Base-by-base conservation (phyloP, 2,329 filamentous ascomycete genomes). In the Cladosporium phlei region DNA sequence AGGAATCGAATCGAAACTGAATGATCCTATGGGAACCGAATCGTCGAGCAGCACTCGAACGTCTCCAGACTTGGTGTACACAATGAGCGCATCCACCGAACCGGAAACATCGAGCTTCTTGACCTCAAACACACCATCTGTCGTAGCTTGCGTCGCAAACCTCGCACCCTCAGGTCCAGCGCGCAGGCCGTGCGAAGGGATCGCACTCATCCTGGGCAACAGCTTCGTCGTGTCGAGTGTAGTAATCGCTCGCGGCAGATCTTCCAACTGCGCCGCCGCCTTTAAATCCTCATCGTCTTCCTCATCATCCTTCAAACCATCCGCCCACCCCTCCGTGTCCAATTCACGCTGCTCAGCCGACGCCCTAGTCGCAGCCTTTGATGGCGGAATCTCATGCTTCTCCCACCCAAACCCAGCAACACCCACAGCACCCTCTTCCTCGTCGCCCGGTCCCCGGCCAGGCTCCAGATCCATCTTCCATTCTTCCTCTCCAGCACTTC, bases 181-280 rank as follows among this genome's bases (percentile, higher is more conserved):
- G 29, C 50, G 46, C 12, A 67, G 16, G 80, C 81, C 60, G 82
- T 88, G 60, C 11, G 57, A 50, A 11, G 62, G 62, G 29, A 66
- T 57, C 0, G 57, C 55, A 39, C 61, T 63, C 22, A 94, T 72
- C 63, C 85, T 89, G 10, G 88, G 88, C 49, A 94, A 64, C 12
- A 85, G 82, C 7, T 76, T 79, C 52, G 91, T 86, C 17, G 89
- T 76, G 64, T 94, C 88, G 34, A 93, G 69, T 54, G 86, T 79
- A 10, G 82, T 80, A 44, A 94, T 72, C 56, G 88, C 83, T 47
- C 79, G 73, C 1, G 87, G 86, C n/a, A 93, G 69, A 30, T 55
- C 52, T 9, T 43, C 35, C 12, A 55, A 24, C n/a, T 28, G 34
- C 16, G 30, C 22, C 61, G 88, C 75, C 2, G 72, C 38, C 12